Evolutionary conservation across 208 protist genomes (phyloP), one percentile per base, ranked within the genome.

Genomic region (Wallacemonas collosoma): DNA sequence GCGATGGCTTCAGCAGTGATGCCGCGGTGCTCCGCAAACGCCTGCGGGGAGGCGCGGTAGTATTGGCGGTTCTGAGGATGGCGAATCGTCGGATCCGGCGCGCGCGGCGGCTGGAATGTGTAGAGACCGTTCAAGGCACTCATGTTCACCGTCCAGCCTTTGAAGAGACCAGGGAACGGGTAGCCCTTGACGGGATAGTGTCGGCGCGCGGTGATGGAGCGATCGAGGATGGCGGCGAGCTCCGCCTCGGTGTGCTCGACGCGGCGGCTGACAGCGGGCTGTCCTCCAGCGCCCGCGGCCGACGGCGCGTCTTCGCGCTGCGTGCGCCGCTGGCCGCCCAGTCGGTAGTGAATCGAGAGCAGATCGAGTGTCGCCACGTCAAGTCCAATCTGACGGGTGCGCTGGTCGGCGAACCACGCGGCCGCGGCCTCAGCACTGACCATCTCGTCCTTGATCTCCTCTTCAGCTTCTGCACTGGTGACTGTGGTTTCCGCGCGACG

Each of bases 41-140:
- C 83, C 67, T 96, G 91, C 35, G 91, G 88, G 1, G 88, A 71
- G 39, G 80, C 82, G 45, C 86, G 87, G 70, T 93, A 94, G 54
- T 76, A 70, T 40, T 69, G 72, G 3, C 79, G 54, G 14, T 77
- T 94, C 35, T 57, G 17, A 5, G 91, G 91, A 62, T 96, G 91
- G 15, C 72, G 56, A 35, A 81, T 54, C 17, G 76, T 57, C 40
- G 71, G 69, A 36, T 71, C 65, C 9, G 76, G 73, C 3, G 47
- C 56, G 2, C 77, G 39, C 7, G 63, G 62, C 15, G 61, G 77
- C 1, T 68, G 74, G 41, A 84, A 84, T 39, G 50, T 41, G 67
- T 84, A 84, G 51, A 84, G 51, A n/a, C 79, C 79, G 38, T 75
- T 84, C 39, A 44, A 54, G 41, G 47, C 57, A 61, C 69, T 75